Percentiles rank a stretch among this genome's conserved stretches.
Conservation (phyloP, 331 rosid genomes). For the Malus hybrid region DNA sequence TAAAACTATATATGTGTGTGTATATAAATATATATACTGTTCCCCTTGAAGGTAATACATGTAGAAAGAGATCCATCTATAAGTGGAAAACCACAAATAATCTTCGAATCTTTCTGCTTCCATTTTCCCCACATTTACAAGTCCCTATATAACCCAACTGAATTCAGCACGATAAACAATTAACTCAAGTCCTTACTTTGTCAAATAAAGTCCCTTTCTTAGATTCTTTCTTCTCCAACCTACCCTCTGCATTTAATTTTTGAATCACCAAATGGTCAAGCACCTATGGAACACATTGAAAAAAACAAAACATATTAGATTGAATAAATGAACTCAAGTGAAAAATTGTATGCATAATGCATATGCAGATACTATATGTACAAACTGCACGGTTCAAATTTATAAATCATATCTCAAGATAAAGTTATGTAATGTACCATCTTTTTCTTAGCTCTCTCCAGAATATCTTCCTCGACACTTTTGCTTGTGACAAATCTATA, state of each 20-base stretch:
- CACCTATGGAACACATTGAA: conserved; percentile 52
- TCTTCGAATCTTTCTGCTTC: background rate
- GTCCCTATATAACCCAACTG: background rate
- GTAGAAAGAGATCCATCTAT: background rate
- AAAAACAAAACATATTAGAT: conserved; percentile 13
- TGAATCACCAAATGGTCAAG: conserved; percentile 99
- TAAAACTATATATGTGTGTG: background rate
- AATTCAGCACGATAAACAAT: background rate
- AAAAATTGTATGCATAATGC: background rate
- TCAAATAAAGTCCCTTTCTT: conserved; percentile 87
- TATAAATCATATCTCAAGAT: background rate
- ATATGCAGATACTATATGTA: background rate
- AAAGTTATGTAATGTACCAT: conserved; percentile 48
- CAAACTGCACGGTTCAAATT: background rate
- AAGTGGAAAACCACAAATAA: conserved; percentile 1
- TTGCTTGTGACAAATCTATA: conserved; percentile 96
- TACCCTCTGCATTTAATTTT: conserved; percentile 96
- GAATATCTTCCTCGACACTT: conserved; percentile 98
- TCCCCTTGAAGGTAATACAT: too few relatives aligned
- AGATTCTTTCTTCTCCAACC: conserved; percentile 94
- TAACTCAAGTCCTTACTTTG: conserved; percentile 56
- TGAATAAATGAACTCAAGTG: conserved; percentile 8
- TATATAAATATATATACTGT: too few relatives aligned
- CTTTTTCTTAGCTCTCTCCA: conserved; percentile 97
- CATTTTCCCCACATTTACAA: background rate